phyloP scores from a whole-genome alignment of 2,329 filamentous ascomycete species.

The Tolypocladium album region DNA sequence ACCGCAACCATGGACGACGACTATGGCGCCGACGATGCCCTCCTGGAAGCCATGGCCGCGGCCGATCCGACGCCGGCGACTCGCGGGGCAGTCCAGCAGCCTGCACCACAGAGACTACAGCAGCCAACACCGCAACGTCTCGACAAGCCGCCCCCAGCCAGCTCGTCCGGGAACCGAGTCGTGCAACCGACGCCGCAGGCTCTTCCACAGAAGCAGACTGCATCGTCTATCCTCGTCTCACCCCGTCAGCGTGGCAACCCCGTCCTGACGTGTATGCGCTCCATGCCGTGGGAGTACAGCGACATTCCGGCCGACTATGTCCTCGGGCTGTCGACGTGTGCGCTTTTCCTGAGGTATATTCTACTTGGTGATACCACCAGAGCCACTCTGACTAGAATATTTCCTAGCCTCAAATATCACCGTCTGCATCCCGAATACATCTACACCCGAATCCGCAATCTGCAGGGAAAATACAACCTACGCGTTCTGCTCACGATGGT shows the following conservation, averaged over 20 bases:
- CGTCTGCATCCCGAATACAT: conserved; percentile 96
- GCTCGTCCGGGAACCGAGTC: conserved; percentile 40
- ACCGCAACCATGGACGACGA: conserved; percentile 38
- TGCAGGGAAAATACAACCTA: conserved; percentile 78
- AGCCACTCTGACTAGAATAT: neutral
- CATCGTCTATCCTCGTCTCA: conserved; percentile 79
- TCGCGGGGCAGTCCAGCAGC: conserved; percentile 23
- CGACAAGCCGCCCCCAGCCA: conserved; percentile 35
- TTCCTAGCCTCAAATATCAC: conserved; percentile 75
- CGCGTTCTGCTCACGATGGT: conserved; percentile 84
- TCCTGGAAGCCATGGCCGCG: conserved; percentile 44
- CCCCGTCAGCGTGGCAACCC: conserved; percentile 93
- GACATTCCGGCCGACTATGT: conserved; percentile 95
- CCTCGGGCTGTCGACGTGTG: conserved; percentile 77
- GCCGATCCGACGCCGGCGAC: conserved; percentile 23
- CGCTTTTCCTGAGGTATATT: conserved; percentile 64
- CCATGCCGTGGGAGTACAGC: conserved; percentile 89
- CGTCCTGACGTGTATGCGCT: conserved; percentile 70
- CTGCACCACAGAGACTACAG: conserved; percentile 29
- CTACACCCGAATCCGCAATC: conserved; percentile 77
- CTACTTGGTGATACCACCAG: too few relatives aligned
- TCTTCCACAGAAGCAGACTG: conserved; percentile 52
- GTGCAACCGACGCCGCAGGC: conserved; percentile 84
- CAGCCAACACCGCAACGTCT: conserved; percentile 45
- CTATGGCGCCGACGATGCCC: conserved; percentile 45